phyloP scores from a whole-genome alignment of 1,284 basidiomycete species.

The Puccinia triticina region DNA sequence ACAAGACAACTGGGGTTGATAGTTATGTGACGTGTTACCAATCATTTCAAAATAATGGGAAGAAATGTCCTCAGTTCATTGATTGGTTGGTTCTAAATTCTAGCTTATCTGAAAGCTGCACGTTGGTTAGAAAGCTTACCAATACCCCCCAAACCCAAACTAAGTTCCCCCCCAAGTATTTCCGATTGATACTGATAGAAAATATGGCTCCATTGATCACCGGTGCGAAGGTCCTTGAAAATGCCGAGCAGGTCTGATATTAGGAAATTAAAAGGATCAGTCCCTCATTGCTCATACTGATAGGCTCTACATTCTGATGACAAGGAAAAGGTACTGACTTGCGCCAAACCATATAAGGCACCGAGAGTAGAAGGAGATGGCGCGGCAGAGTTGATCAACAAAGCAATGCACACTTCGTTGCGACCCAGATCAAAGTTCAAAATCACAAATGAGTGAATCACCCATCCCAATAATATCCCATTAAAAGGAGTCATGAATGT shows the following conservation, averaged over 20 bases:
- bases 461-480: background rate
- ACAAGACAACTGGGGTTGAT: too few relatives aligned
- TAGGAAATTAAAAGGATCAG: background rate
- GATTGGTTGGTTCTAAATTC: too few relatives aligned
- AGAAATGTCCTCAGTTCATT: too few relatives aligned
- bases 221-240: slow-evolving; percentile 30
- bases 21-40: too few relatives aligned
- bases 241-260: slow-evolving; percentile 31
- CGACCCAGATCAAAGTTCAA: background rate
- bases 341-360: slow-evolving; percentile 34
- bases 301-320: background rate
- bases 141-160: slow-evolving; percentile 13
- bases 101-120: too few relatives aligned
- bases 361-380: slow-evolving; percentile 36
- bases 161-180: slow-evolving; percentile 39
- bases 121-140: slow-evolving; percentile 5
- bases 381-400: slow-evolving; percentile 37
- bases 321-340: slow-evolving; percentile 1
- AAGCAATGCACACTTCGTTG: background rate
- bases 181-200: slow-evolving; percentile 27
- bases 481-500: background rate
- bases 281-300: background rate
- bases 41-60: too few relatives aligned
- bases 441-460: background rate
- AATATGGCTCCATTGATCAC: slow-evolving; percentile 22